Evolutionary conservation across 2,329 filamentous ascomycete species (phyloP).

Genomic region (Botryotinia convoluta): DNA sequence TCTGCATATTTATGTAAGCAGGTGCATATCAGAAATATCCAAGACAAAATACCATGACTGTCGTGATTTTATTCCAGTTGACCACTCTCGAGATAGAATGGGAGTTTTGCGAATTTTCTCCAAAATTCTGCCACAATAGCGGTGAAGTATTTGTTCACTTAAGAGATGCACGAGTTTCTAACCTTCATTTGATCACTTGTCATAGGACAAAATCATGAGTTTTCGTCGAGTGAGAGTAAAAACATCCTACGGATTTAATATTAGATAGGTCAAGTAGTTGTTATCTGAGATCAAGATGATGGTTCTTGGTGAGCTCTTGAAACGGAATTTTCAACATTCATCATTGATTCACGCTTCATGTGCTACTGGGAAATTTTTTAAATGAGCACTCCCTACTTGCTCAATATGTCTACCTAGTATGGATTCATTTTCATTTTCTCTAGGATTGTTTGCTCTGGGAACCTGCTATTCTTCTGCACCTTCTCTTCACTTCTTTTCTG

Average conservation of each 20-base stretch:
- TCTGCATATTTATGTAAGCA: not conserved
- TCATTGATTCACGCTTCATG: not conserved
- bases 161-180: too few relatives aligned
- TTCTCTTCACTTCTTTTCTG: not conserved
- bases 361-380: not conserved
- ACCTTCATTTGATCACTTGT: not conserved
- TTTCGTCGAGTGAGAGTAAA: not conserved
- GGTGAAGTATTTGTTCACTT: too few relatives aligned
- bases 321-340: not conserved
- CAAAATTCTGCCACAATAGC: not conserved
- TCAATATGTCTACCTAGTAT: not conserved
- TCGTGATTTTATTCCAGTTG: not conserved
- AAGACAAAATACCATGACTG: not conserved
- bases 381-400: not conserved
- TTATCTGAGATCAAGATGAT: not conserved
- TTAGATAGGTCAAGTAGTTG: not conserved
- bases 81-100: not conserved
- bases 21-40: not conserved
- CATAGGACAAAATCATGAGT: not conserved
- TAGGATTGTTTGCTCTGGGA: accelerated
- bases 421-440: too few relatives aligned
- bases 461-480: not conserved
- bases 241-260: not conserved
- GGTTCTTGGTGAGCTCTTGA: not conserved
- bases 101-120: not conserved